A percentile compares a stretch with the other conserved stretches of the same genome.
These are phyloP conservation scores for Zelopaecilomyces penicillatus DNA, from an alignment of 2,329 filamentous ascomycete species.

Conservation along the genomic window DNA sequence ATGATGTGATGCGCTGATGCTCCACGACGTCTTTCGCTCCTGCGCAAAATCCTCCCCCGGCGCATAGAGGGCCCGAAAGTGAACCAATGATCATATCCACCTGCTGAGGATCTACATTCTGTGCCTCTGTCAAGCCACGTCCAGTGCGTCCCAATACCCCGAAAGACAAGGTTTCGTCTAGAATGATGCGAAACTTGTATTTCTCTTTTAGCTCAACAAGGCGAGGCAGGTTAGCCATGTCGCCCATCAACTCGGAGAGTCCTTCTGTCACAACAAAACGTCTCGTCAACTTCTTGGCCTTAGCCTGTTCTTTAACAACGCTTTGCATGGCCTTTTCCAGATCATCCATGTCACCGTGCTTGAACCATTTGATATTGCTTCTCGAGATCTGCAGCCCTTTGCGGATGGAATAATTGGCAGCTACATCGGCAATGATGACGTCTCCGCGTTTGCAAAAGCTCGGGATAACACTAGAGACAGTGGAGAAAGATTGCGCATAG, in stretches of 20 bases:
- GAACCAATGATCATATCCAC: constrained; percentile 97
- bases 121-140: constrained; percentile 86
- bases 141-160: constrained; percentile 88
- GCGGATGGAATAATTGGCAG: constrained; percentile 86
- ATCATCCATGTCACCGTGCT: constrained; percentile 94
- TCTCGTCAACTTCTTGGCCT: constrained; percentile 77
- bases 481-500: constrained; percentile 93
- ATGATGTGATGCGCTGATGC: constrained; percentile 88
- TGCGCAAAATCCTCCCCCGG: constrained; percentile 92
- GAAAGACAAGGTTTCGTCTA: constrained; percentile 97
- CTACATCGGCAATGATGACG: constrained; percentile 90
- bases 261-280: constrained; percentile 95
- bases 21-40: constrained; percentile 86
- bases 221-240: constrained; percentile 75
- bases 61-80: constrained; percentile 80
- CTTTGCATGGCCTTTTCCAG: constrained; percentile 77
- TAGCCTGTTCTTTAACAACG: constrained; percentile 78
- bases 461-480: constrained; percentile 93
- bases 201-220: constrained; percentile 89
- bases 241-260: constrained; percentile 83
- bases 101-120: constrained; percentile 87
- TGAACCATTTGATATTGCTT: constrained; percentile 86
- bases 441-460: constrained; percentile 96
- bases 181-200: constrained; percentile 96
- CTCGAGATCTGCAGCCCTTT: constrained; percentile 90